Percentiles rank a stretch among this genome's conserved stretches.
Evolutionary conservation across 1,139 yeast genomes (phyloP).

Genomic region (Yamadazyma mexicana): DNA sequence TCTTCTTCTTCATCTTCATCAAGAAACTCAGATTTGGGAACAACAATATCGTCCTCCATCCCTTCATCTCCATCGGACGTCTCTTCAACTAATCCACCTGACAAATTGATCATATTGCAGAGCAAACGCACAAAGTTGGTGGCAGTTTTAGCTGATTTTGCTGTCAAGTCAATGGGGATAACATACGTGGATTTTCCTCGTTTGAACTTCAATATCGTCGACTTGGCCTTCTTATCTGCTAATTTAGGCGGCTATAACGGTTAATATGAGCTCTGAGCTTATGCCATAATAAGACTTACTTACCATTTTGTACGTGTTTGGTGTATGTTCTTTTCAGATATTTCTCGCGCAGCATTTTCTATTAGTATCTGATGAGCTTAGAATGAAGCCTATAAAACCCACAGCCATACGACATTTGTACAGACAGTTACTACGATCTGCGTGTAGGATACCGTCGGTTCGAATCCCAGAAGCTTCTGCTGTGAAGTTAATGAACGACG

Average conservation of each 20-base stretch:
- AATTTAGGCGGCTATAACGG: conserved; percentile 29
- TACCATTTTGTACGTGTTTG: neutral
- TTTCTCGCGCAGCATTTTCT: no score
- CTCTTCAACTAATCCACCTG: conserved; percentile 47
- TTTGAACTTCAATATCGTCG: conserved; percentile 45
- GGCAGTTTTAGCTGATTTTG: conserved; percentile 20
- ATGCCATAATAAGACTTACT: neutral
- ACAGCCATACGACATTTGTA: conserved; percentile 20
- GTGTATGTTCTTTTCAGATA: neutral
- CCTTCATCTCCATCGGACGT: conserved; percentile 18
- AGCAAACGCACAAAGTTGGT: conserved; percentile 32
- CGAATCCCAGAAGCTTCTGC: conserved; percentile 1
- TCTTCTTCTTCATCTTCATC: conserved; percentile 15
- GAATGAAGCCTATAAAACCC: neutral
- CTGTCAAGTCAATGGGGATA: conserved; percentile 30
- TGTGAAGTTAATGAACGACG: neutral
- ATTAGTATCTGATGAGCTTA: neutral
- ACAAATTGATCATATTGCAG: conserved; percentile 36
- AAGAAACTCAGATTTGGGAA: conserved; percentile 28
- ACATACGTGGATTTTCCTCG: conserved; percentile 44
- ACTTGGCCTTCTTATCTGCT: conserved; percentile 17
- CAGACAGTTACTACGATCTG: conserved; percentile 20
- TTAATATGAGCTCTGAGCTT: neutral
- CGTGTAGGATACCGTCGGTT: conserved; percentile 7
- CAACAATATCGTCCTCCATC: conserved; percentile 27